phyloP scores from a whole-genome alignment of 164 flowering plant genomes.

The Saururus chinensis region DNA sequence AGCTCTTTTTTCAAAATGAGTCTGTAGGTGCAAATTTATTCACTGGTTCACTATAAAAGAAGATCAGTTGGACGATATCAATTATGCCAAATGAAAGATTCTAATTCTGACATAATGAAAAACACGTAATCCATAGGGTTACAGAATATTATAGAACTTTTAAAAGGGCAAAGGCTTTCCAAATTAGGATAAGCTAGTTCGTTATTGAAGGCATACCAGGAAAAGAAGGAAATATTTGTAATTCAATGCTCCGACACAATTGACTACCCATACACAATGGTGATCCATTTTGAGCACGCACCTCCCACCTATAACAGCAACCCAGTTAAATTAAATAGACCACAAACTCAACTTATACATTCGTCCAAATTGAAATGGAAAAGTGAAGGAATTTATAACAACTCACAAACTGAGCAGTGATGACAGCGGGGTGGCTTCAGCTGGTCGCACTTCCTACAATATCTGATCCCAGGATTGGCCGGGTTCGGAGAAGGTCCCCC shows the following conservation, averaged over 20 bases:
- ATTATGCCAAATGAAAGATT: no score
- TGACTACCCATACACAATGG: constrained; percentile 99
- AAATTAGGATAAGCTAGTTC: neutral
- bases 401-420: constrained; percentile 98
- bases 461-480: constrained; percentile 40
- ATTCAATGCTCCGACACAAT: constrained; percentile 95
- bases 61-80: no score
- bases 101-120: no score
- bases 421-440: constrained; percentile 97
- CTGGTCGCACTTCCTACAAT: constrained; percentile 89
- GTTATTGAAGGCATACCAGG: constrained; percentile 38
- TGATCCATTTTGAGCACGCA: constrained; percentile 99
- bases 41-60: no score
- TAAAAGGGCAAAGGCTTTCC: no score
- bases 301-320: constrained; percentile 71
- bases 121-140: neutral
- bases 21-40: no score
- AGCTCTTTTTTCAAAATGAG: no score
- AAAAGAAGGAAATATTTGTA: constrained; percentile 96
- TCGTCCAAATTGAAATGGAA: neutral
- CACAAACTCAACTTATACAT: neutral
- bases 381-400: neutral
- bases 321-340: neutral
- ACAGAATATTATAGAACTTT: no score
- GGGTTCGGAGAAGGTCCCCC: constrained; percentile 21